Base-by-base conservation (phyloP, 2,329 filamentous ascomycete genomes). In the Cladosporium phlei region DNA sequence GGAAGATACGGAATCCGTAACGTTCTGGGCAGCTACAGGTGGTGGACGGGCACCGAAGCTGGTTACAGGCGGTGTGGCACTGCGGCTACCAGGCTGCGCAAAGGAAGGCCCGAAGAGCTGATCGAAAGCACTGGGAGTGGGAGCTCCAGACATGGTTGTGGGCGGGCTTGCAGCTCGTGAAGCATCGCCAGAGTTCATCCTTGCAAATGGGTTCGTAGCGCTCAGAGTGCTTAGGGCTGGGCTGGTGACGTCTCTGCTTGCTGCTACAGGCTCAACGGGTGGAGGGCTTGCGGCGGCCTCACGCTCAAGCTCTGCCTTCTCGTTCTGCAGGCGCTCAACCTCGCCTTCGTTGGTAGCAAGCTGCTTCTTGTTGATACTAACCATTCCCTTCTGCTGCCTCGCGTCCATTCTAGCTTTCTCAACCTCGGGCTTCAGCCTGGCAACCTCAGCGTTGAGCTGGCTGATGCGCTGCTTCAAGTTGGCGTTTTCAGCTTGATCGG, bases 361-460 rank as follows among this genome's bases (percentile, higher is more conserved):
- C 69, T 98, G 93, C 72, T 98, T 98, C 76, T 94, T 97, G 71
- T 96, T 96, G 70, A 98, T 98, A 33, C 93, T 90, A 22, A 95
- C 91, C 55, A 97, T 76, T 14, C 93, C 93, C 71, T 95, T 97
- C 63, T 97, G 90, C 66, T 97, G 93, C 32, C 93, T 83, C 20
- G 89, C 89, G 58, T 96, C 89, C 10, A 85, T 88, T 65, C 86
- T 89, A 58, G 95, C 77, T 73, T 96, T 97, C 65, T 98, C 93
- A 43, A 98, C 81, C 55, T 91, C 84, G 24, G 90, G 89, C 66
- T 89, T 94, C 30, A 97, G 72, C 66, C 89, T 84, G 14, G 80
- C 77, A 57, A 95, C 83, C 66, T 95, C 88, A 10, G 80, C 76
- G 60, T 95, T 98, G 32, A 88, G 78, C 43, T 83, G 77, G 24